Percentiles rank a stretch among this genome's conserved stretches.
phyloP scores from a whole-genome alignment of 2,329 filamentous ascomycete species.

The Parafenestella ontariensis region DNA sequence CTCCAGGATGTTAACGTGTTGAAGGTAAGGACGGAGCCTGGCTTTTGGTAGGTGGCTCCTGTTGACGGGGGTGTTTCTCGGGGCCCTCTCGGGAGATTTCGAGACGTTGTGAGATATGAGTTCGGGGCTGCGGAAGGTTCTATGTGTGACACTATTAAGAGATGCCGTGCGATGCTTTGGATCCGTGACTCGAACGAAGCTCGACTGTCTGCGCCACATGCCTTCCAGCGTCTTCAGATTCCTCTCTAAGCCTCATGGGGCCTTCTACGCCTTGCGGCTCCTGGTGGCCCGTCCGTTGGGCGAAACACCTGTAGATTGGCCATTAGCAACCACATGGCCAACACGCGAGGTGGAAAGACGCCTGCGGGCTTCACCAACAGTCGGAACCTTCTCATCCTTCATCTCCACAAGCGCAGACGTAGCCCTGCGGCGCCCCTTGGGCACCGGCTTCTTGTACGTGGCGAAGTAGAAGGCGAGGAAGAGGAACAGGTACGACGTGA shows the following conservation, averaged over 20 bases:
- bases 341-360: constrained; percentile 55
- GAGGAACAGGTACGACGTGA: constrained; percentile 93
- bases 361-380: constrained; percentile 60
- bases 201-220: constrained; percentile 1
- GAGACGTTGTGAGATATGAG: neutral
- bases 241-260: constrained; percentile 66
- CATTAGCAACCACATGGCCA: constrained; percentile 45
- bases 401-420: constrained; percentile 88
- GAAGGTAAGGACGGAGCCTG: neutral
- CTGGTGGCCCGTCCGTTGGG: constrained; percentile 64
- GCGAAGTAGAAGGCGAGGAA: constrained; percentile 99
- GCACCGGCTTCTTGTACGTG: constrained; percentile 87
- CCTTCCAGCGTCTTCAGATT: neutral
- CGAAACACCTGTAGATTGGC: constrained; percentile 50
- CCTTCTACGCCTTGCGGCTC: constrained; percentile 77
- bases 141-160: neutral
- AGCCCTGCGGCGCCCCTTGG: constrained; percentile 75
- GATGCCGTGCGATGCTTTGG: neutral
- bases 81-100: neutral
- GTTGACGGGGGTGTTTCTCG: neutral
- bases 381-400: constrained; percentile 72
- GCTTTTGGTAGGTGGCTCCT: constrained; percentile 2
- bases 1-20: constrained; percentile 9
- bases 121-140: neutral
- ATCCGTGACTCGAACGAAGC: neutral